Conservation (phyloP, 2,329 filamentous ascomycete species). For the Fusarium nanum region DNA sequence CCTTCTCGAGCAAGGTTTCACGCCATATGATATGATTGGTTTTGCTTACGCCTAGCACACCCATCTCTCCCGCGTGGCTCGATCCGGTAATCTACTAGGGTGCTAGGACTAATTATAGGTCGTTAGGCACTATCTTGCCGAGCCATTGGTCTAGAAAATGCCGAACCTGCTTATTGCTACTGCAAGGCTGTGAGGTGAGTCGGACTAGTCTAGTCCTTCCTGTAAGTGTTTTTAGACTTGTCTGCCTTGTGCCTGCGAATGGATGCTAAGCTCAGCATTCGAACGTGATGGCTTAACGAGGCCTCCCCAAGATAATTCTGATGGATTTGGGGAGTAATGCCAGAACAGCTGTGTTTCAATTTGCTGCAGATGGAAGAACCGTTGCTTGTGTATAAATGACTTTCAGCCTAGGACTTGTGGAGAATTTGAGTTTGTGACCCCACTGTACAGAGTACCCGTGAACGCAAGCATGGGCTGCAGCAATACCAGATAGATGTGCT, state of each 20-base stretch:
- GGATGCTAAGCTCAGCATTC: conserved; percentile 6
- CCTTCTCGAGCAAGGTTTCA: neutral
- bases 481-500: neutral
- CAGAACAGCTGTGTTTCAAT: neutral
- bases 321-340: neutral
- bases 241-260: conserved; percentile 38
- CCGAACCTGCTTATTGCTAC: conserved; percentile 23
- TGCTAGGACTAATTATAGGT: conserved; percentile 39
- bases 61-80: conserved; percentile 23
- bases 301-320: conserved; percentile 30
- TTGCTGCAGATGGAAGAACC: neutral
- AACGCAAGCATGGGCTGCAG: conserved; percentile 20
- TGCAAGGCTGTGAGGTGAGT: conserved; percentile 37
- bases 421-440: conserved; percentile 16
- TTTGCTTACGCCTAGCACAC: conserved; percentile 16
- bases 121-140: conserved; percentile 15
- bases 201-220: conserved; percentile 5
- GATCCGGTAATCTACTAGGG: conserved; percentile 30
- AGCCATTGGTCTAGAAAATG: conserved; percentile 23
- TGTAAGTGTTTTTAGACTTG: conserved; percentile 17
- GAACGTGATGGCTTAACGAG: conserved; percentile 27
- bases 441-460: conserved; percentile 15
- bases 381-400: neutral
- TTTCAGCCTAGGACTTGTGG: conserved; percentile 9
- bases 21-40: conserved; percentile 21